These are phyloP conservation scores for Ganoderma meredithae DNA, from an alignment of 1,284 basidiomycete genomes.

Conservation along the genomic window DNA sequence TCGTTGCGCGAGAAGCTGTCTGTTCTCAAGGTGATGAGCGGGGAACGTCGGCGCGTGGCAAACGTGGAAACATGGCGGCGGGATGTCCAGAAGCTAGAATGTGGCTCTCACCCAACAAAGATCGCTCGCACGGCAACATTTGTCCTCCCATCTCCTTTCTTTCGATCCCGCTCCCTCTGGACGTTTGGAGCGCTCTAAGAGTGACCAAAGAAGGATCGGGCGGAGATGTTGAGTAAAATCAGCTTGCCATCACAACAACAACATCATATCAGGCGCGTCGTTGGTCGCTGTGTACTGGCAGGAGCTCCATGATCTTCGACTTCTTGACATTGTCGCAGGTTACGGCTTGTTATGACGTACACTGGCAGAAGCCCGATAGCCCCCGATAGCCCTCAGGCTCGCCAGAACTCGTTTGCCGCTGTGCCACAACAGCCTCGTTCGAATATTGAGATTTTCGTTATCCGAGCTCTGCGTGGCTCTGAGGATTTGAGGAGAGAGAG, in stretches of 20 bases:
- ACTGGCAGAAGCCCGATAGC: too few relatives aligned
- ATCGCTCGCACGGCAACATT: background rate
- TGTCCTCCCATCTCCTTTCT: background rate
- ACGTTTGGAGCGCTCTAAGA: background rate
- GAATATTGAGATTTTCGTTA: too few relatives aligned
- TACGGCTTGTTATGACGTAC: too few relatives aligned
- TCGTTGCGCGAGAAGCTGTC: too few relatives aligned
- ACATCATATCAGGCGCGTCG: background rate
- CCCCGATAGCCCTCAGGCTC: too few relatives aligned
- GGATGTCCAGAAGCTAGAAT: background rate
- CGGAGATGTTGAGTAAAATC: background rate
- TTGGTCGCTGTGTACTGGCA: background rate
- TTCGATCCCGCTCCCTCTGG: background rate
- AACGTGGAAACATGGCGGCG: background rate
- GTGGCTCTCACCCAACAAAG: background rate
- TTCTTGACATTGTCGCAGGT: background rate
- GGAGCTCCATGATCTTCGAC: background rate
- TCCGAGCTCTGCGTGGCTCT: too few relatives aligned
- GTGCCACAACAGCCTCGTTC: too few relatives aligned
- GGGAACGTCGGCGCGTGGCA: background rate
- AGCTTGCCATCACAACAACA: background rate
- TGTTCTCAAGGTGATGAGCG: conserved; percentile 1
- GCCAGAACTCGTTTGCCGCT: too few relatives aligned
- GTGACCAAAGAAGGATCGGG: background rate
- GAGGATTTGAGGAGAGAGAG: too few relatives aligned